These are phyloP conservation scores for Bipolaris sorokiniana DNA, from an alignment of 2,329 filamentous ascomycete species.

Conservation along the genomic window DNA sequence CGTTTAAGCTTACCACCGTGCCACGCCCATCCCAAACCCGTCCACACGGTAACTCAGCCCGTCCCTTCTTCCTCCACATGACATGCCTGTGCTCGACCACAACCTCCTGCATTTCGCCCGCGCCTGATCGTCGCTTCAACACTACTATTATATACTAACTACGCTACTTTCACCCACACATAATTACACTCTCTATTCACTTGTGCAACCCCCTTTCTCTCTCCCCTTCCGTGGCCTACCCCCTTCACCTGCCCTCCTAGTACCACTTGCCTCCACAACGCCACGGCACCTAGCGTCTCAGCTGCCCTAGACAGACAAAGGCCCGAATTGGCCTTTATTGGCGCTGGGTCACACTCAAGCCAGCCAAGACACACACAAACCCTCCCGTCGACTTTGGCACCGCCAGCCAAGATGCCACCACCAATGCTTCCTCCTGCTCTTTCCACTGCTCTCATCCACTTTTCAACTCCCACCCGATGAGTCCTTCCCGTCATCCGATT, in stretches of 20 bases:
- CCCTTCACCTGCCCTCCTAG: background rate
- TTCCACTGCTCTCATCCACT: conserved; percentile 2
- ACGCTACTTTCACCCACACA: no score
- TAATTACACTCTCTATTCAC: no score
- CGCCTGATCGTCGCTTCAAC: no score
- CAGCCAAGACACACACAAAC: conserved; percentile 41
- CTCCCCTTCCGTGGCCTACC: background rate
- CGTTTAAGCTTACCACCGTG: conserved; percentile 46
- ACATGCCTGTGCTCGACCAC: no score
- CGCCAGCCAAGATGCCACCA: conserved; percentile 17
- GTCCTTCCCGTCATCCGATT: conserved; percentile 27
- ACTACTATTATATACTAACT: no score
- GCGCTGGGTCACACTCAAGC: conserved; percentile 40
- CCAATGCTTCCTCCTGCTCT: conserved; percentile 1
- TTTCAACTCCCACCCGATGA: conserved; percentile 20
- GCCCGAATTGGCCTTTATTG: conserved; percentile 39
- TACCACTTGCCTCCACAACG: conserved; percentile 17
- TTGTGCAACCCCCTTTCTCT: no score
- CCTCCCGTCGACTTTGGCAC: no score
- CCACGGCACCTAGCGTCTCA: conserved; percentile 33
- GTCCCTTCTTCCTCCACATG: background rate
- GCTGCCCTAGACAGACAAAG: conserved; percentile 42
- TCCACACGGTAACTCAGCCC: conserved; percentile 33
- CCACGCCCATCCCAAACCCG: conserved; percentile 33
- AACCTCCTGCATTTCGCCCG: no score